These are phyloP conservation scores for Fonsecaea erecta DNA, from an alignment of 2,329 filamentous ascomycete species.

Conservation along the genomic window DNA sequence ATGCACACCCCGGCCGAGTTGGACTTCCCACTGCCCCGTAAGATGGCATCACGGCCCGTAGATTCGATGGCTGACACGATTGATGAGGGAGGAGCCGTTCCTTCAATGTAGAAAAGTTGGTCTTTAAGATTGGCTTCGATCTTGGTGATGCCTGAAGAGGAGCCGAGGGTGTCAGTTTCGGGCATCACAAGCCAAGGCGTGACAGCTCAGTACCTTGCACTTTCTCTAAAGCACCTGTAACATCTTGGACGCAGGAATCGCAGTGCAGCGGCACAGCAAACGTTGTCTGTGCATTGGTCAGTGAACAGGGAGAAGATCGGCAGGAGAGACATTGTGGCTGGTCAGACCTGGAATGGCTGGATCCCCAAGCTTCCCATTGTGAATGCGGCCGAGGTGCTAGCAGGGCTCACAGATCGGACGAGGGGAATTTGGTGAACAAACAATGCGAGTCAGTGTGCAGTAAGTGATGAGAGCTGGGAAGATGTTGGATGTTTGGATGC, in stretches of 20 bases:
- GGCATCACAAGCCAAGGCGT: neutral
- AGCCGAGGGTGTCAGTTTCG: slow-evolving; percentile 18
- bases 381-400: neutral
- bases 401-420: neutral
- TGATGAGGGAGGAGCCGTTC: slow-evolving; percentile 84
- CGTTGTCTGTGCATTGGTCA: slow-evolving; percentile 67
- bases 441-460: neutral
- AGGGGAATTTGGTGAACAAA: neutral
- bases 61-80: slow-evolving; percentile 87
- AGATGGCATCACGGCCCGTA: slow-evolving; percentile 90
- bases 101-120: slow-evolving; percentile 82
- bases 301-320: neutral
- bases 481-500: neutral
- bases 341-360: slow-evolving; percentile 52
- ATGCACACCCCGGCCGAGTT: slow-evolving; percentile 97
- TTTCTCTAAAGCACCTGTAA: slow-evolving; percentile 77
- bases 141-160: slow-evolving; percentile 71
- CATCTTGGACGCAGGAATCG: slow-evolving; percentile 82
- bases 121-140: slow-evolving; percentile 81
- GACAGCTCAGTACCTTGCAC: slow-evolving; percentile 60
- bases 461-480: neutral
- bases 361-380: slow-evolving; percentile 42
- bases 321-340: neutral
- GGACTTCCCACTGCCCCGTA: slow-evolving; percentile 83
- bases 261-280: slow-evolving; percentile 96